Conservation (phyloP, 73 alveolate species). For the Symbiodinium pilosum region DNA sequence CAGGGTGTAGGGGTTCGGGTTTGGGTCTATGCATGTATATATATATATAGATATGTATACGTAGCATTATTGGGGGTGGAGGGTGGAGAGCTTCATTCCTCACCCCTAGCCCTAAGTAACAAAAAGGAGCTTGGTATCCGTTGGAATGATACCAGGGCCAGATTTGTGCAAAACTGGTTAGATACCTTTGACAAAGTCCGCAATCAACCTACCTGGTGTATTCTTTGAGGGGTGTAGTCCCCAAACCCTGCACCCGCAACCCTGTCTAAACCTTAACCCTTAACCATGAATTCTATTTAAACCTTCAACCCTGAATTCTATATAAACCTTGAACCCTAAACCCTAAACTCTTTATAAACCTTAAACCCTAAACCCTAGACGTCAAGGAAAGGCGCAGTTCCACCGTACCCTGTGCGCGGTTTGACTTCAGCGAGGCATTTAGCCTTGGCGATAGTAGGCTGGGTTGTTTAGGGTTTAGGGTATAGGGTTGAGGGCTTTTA, state of each 20-base stretch:
- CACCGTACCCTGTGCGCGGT: conserved; percentile 68
- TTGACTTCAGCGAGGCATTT: conserved; percentile 72
- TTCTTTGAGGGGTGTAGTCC: neutral
- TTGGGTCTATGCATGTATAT: too few species aligned
- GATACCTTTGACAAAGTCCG: neutral
- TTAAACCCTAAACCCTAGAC: neutral
- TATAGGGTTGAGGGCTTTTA: too few species aligned
- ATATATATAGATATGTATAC: too few species aligned
- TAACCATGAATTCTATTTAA: too few species aligned
- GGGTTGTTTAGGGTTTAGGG: neutral
- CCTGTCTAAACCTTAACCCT: too few species aligned
- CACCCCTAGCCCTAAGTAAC: neutral
- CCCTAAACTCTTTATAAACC: neutral
- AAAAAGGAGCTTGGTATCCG: neutral
- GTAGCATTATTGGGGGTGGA: too few species aligned
- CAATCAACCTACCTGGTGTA: too few species aligned
- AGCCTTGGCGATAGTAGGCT: conserved; percentile 27
- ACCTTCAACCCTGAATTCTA: neutral
- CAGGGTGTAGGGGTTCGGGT: too few species aligned
- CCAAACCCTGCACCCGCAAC: neutral
- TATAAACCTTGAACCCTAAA: neutral
- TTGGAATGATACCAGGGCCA: neutral
- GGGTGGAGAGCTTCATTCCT: neutral
- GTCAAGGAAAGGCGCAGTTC: neutral
- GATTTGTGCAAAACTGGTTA: neutral